Base-by-base conservation (phyloP, 768 basidiomycete genomes). In the Chalciporus chontae region DNA sequence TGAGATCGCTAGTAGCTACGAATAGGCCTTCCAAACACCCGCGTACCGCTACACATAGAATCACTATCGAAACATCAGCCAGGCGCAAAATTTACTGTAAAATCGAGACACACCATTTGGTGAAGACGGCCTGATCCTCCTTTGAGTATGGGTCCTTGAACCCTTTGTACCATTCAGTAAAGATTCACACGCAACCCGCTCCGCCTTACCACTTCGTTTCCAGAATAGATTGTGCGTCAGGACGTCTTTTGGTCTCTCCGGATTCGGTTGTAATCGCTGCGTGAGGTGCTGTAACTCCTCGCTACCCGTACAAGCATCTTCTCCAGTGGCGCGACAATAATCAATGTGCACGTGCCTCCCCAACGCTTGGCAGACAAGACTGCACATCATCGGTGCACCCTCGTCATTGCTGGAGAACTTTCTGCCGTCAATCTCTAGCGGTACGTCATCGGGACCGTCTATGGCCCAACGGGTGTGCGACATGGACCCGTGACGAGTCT, bases 401-500 rank as follows among this genome's bases (percentile, higher is more conserved):
- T 79, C 77, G 46, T 81, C 79, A 19, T 74, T 71, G 0, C 74
- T 56, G n/a, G 73, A 77, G 58, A 82, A 85, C 51, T 73, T 77
- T 48, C 74, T 74, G 4, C 83, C 82, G 50, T 77, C 73, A 3
- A 84, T 64, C 53, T 84, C 83, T 1, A 83, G 48, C 2, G 68
- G 62, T 3, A 70, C 71, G n/a, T 73, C 79, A 9, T 80, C 77
- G 2, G 74, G 72, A 0, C 76, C 77, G 44, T 83, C 79, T 4
- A 84, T 60, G 1, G 75, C 69, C 84, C 83, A 85, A 37, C 71
- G 70, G 0, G 79, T 78, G 48, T 66, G 72, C 0, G 79, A 77
- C 81, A 84, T 84, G 2, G 80, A 83, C 5, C 83, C 84, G 48
- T 85, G 83, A 14, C 71, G 71, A 0, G 83, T 85, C 40, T 83